Evolutionary conservation across 768 basidiomycete species (phyloP).

Genomic region (Lactifluus pinguis): DNA sequence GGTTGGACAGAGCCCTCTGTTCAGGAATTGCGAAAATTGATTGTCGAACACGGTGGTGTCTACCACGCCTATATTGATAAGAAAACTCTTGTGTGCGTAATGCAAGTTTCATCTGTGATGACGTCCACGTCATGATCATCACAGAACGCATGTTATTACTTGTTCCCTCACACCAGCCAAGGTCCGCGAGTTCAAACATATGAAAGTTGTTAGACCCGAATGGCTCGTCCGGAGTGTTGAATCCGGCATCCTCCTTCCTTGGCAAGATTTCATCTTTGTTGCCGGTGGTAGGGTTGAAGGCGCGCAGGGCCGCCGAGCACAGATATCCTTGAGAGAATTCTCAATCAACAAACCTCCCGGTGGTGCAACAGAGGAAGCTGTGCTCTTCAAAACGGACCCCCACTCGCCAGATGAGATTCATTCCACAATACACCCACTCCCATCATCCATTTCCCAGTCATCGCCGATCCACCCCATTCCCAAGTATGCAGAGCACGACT

Average conservation of each 20-base stretch:
- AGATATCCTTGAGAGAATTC: conserved; percentile 27
- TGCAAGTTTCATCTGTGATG: neutral
- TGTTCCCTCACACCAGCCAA: conserved; percentile 87
- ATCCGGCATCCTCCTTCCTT: conserved; percentile 60
- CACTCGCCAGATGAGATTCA: neutral
- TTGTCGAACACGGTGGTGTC: conserved; percentile 73
- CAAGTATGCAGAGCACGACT: conserved; percentile 55
- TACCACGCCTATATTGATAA: conserved; percentile 80
- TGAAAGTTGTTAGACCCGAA: conserved; percentile 83
- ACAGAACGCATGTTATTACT: conserved; percentile 86
- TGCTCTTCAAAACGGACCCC: neutral
- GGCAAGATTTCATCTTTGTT: conserved; percentile 63
- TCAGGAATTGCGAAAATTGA: conserved; percentile 71
- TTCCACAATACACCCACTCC: conserved; percentile 1
- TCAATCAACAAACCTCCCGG: conserved; percentile 11
- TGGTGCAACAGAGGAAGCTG: neutral
- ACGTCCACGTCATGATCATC: neutral
- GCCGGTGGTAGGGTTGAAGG: conserved; percentile 39
- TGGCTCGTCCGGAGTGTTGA: conserved; percentile 84
- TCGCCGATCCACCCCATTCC: conserved; percentile 43
- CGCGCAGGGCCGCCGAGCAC: conserved; percentile 40
- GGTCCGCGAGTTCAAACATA: conserved; percentile 75
- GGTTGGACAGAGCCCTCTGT: conserved; percentile 84
- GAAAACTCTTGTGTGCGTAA: conserved; percentile 60
- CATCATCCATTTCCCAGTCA: conserved; percentile 31